Percentiles rank a stretch among this genome's conserved stretches.
These are phyloP conservation scores for Zymoseptoria passerinii DNA, from an alignment of 2,329 filamentous ascomycete genomes.

Conservation along the genomic window DNA sequence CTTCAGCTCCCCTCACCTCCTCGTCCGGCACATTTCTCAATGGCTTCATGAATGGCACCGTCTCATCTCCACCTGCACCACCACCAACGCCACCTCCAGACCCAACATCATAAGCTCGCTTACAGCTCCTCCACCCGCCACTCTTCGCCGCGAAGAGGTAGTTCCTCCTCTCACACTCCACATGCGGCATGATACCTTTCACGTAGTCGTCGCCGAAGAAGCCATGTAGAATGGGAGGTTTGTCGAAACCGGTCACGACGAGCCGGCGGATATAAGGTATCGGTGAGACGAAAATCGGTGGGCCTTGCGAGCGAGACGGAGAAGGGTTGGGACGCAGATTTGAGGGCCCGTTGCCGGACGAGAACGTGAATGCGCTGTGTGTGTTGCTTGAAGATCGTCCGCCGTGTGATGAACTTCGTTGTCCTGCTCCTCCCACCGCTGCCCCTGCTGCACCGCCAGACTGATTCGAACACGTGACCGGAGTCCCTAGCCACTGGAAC, in stretches of 20 bases:
- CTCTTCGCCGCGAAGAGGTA: constrained; percentile 94
- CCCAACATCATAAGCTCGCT: constrained; percentile 77
- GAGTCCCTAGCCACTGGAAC: constrained; percentile 58
- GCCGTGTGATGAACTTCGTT: not conserved
- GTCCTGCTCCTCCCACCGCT: not conserved
- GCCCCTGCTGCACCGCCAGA: not conserved
- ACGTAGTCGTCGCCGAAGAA: constrained; percentile 96
- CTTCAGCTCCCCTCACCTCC: constrained; percentile 76
- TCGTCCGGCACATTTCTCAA: constrained; percentile 61
- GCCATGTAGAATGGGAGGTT: constrained; percentile 75
- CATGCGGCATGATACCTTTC: constrained; percentile 68
- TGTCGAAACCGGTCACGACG: constrained; percentile 85
- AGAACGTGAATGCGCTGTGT: not conserved
- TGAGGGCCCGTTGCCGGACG: not conserved
- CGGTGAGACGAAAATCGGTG: constrained; percentile 49
- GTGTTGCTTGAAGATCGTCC: not conserved
- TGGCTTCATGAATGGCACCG: constrained; percentile 77
- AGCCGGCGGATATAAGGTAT: constrained; percentile 85
- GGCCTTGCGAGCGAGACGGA: not conserved
- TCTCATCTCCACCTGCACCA: constrained; percentile 61
- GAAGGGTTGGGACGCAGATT: constrained; percentile 6
- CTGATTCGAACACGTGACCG: constrained; percentile 32
- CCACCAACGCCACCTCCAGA: constrained; percentile 28
- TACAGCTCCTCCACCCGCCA: constrained; percentile 80
- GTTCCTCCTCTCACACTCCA: constrained; percentile 85